These are phyloP conservation scores for Speleostelium caveatum DNA, from an alignment of 78 protist species.

Conservation along the genomic window DNA sequence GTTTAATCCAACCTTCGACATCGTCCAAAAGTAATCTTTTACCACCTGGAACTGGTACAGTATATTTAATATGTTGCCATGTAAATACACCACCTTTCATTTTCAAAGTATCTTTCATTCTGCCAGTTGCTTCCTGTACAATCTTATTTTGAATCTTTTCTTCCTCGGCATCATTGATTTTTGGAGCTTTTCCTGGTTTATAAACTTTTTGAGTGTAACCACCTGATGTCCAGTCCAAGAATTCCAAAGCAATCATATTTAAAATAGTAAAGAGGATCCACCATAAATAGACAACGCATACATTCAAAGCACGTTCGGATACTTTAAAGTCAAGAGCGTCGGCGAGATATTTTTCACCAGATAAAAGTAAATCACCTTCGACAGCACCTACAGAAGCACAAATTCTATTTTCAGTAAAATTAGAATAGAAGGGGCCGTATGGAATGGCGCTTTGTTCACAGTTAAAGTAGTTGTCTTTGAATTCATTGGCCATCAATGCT, in stretches of 20 bases:
- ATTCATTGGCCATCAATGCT: conserved; percentile 56
- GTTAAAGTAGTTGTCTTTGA: conserved; percentile 6
- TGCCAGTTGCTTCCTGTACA: conserved; percentile 19
- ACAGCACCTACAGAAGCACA: conserved; percentile 24
- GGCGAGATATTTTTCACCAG: conserved; percentile 43
- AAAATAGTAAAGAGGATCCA: conserved; percentile 26
- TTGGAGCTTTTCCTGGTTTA: conserved; percentile 73
- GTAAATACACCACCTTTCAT: conserved; percentile 50
- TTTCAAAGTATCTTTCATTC: conserved; percentile 20
- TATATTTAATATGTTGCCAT: conserved; percentile 56
- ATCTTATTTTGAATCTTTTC: conserved; percentile 23
- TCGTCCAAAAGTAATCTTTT: conserved; percentile 36
- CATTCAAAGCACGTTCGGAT: conserved; percentile 9
- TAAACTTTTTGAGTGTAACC: conserved; percentile 8
- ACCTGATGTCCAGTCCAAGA: conserved; percentile 35
- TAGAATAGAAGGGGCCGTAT: neutral
- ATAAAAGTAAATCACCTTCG: conserved; percentile 11
- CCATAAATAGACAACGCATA: conserved; percentile 2
- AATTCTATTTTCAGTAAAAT: neutral
- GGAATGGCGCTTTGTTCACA: conserved; percentile 44
- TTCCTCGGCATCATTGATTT: conserved; percentile 45
- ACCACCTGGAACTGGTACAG: conserved; percentile 59
- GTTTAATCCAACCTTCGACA: conserved; percentile 57
- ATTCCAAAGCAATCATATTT: conserved; percentile 34
- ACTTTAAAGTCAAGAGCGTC: conserved; percentile 3